A percentile compares a stretch with the other conserved stretches of the same genome.
phyloP scores from a whole-genome alignment of 345 rosid species.

The Melaleuca alternifolia region DNA sequence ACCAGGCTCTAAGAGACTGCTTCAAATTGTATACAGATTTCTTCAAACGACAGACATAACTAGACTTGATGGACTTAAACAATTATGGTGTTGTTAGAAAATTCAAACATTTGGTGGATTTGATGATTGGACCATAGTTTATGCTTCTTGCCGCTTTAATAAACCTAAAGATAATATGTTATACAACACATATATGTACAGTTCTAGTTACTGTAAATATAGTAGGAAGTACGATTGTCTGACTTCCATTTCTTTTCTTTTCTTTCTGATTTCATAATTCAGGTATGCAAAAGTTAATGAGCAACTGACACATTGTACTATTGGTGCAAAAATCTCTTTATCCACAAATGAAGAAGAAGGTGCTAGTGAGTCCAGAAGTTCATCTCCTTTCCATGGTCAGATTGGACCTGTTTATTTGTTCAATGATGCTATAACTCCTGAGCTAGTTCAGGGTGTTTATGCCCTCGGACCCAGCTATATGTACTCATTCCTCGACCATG shows the following conservation, averaged over 20 bases:
- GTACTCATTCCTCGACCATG: conserved; percentile 88
- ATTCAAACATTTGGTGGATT: background rate
- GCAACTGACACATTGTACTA: conserved; percentile 52
- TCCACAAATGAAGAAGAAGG: conserved; percentile 50
- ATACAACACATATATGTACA: background rate
- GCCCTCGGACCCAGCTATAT: conserved; percentile 91
- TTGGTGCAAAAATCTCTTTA: conserved; percentile 55
- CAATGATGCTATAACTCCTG: conserved; percentile 73
- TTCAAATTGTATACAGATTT: too few species aligned
- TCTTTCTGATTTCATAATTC: conserved; percentile 17
- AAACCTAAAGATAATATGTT: background rate
- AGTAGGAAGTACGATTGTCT: background rate
- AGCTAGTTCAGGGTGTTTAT: conserved; percentile 70
- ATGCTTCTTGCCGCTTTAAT: background rate
- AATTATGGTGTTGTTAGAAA: background rate
- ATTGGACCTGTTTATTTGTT: conserved; percentile 89
- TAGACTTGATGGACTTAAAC: background rate
- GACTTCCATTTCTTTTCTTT: conserved; percentile 3
- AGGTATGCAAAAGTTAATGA: conserved; percentile 92
- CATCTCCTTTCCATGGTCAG: conserved; percentile 70
- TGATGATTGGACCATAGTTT: background rate
- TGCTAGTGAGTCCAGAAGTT: conserved; percentile 38
- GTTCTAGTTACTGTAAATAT: background rate
- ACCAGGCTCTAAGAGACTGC: too few species aligned
- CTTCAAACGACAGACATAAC: background rate